Base-by-base conservation (phyloP, 2,329 filamentous ascomycete species). In the Chaetoscypha palmicola region DNA sequence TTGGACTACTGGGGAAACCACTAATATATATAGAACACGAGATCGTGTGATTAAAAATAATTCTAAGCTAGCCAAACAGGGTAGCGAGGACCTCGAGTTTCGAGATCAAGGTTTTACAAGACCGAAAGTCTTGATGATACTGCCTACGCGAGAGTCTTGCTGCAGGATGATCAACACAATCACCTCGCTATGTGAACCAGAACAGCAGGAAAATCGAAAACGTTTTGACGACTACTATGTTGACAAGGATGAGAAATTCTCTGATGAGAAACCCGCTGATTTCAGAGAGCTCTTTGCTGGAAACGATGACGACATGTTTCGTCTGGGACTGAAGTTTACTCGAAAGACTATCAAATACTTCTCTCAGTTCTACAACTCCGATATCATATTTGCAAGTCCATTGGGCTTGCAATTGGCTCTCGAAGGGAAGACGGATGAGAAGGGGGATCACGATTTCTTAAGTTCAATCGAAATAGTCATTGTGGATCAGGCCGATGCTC, bases 301-400 rank as follows among this genome's bases (percentile, higher is more conserved):
- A 47, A 97, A 96, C 61, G 88, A 95, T 62, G 92, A 97, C 62
- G 92, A 98, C 66, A 92, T 94, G 77, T 98, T 97, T 68, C 81
- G 91, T 2, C 71, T 97, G 2, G 92, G 91, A n/a, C 66, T 98
- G 60, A 98, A 97, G 65, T 94, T 98, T 63, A 97, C 92, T 0
- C 79, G 92, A 49, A 97, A 96, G 66, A 94, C 89, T 0, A 73
- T 97, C 61, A 97, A 96, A 63, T 92, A 86, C 62, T 98, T 94
- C 68, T 77, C 91, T 0, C 85, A 89, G 50, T 98, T 98, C 64
- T 97, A 97, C 70, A 91, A 84, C 62, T 95, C 90, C 8, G 92
- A 98, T 62, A 89, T 98, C 52, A 87, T 98, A 43, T 73, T 98
- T 42, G 89, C 88, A 17, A 94, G 88, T 54, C 88, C 92, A 0